Evolutionary conservation across 2,329 filamentous ascomycete genomes (phyloP).

Genomic region (Anisogramma anomala): DNA sequence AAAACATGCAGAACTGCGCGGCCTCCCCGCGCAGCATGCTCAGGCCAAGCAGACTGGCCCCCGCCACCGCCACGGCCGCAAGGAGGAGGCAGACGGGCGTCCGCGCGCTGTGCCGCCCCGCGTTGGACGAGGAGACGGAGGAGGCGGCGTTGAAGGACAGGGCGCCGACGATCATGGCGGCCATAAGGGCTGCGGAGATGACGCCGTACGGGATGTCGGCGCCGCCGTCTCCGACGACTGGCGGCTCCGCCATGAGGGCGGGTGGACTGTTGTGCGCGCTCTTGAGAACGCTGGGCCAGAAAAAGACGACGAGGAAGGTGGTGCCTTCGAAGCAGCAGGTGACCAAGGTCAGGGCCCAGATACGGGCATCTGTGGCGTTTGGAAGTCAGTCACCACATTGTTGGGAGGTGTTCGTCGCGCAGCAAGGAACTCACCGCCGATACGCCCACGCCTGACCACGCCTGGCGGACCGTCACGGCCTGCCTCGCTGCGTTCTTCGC

Average conservation of each 20-base stretch:
- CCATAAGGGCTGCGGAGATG: constrained; percentile 43
- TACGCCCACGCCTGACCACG: background rate
- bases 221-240: background rate
- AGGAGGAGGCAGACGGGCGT: constrained; percentile 17
- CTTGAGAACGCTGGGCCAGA: constrained; percentile 24
- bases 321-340: constrained; percentile 26
- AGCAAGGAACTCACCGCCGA: constrained; percentile 7
- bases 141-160: constrained; percentile 12
- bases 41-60: constrained; percentile 17
- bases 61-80: constrained; percentile 17
- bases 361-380: constrained; percentile 16
- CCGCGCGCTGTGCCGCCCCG: background rate
- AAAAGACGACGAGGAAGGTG: constrained; percentile 24
- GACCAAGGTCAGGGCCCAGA: constrained; percentile 24
- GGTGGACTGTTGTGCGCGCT: constrained; percentile 17
- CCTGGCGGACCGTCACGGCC: background rate
- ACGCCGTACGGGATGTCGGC: constrained; percentile 24
- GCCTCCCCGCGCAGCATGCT: constrained; percentile 17
- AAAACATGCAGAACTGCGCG: constrained; percentile 19
- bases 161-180: constrained; percentile 17
- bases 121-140: background rate
- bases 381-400: too few relatives aligned
- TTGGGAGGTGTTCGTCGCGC: background rate
- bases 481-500: background rate
- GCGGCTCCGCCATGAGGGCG: too few relatives aligned